Conservation (phyloP, 164 flowering plant species). For the Annona cherimola region DNA sequence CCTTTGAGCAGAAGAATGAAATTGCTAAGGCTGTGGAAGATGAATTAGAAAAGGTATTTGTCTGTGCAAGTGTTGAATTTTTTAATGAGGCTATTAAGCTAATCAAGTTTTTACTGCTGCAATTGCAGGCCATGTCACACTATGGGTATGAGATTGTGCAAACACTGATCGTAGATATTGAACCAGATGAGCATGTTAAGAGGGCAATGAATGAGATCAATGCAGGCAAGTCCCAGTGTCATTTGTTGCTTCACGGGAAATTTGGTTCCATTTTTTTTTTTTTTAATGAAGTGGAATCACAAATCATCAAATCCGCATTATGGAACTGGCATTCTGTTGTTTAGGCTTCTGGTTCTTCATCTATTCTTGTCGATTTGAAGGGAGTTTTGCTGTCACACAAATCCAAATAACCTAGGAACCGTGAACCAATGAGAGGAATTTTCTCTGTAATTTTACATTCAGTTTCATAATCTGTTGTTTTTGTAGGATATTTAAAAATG, state of each 20-base stretch:
- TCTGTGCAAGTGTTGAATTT: background rate
- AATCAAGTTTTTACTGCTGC: background rate
- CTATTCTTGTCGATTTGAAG: background rate
- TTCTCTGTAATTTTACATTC: too few relatives aligned
- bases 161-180: slow-evolving; percentile 77
- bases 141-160: slow-evolving; percentile 83
- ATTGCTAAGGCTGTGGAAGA: slow-evolving; percentile 70
- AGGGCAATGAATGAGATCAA: slow-evolving; percentile 87
- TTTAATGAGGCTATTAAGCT: background rate
- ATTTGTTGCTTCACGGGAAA: background rate
- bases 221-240: slow-evolving; percentile 43
- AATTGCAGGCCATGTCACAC: slow-evolving; percentile 67
- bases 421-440: too few relatives aligned
- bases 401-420: background rate
- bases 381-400: background rate
- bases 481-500: too few relatives aligned
- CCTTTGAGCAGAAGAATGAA: slow-evolving; percentile 81
- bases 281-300: too few relatives aligned
- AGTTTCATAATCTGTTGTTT: too few relatives aligned
- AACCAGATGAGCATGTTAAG: slow-evolving; percentile 77
- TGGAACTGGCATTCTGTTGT: too few relatives aligned
- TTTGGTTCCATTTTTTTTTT: too few relatives aligned
- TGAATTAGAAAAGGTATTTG: slow-evolving; percentile 66
- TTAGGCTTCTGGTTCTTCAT: too few relatives aligned
- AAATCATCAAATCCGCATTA: too few relatives aligned